A percentile compares a stretch with the other conserved stretches of the same genome.
Conservation (phyloP, 805 yeast genomes). For the Hanseniaspora lachancei region DNA sequence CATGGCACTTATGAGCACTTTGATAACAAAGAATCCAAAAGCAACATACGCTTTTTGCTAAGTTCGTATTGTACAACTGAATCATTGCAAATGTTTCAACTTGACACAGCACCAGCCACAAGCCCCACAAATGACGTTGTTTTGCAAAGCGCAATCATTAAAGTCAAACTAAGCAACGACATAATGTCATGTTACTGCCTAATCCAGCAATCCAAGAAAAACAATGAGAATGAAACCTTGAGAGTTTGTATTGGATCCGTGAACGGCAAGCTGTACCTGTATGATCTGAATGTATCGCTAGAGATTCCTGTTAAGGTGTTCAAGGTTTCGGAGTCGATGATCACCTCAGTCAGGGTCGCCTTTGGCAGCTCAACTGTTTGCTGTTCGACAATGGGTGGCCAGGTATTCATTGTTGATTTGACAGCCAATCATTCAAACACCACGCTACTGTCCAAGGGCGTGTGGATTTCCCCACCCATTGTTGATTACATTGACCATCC, state of each 20-base stretch:
- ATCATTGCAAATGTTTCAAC: neutral
- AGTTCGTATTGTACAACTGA: neutral
- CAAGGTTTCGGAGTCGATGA: neutral
- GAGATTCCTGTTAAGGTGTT: conserved; percentile 14
- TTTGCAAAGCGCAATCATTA: neutral
- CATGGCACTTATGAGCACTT: neutral
- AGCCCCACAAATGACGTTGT: neutral
- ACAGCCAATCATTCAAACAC: conserved; percentile 25
- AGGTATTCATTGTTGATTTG: conserved; percentile 27
- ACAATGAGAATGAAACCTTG: neutral
- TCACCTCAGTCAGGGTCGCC: conserved; percentile 29
- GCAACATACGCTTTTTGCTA: neutral
- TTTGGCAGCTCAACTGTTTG: conserved; percentile 26
- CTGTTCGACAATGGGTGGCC: conserved; percentile 33
- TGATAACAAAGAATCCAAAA: neutral
- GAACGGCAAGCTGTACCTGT: conserved; percentile 33
- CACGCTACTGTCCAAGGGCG: conserved; percentile 23
- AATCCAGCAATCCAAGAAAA: neutral
- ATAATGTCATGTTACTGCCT: neutral
- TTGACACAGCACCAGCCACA: neutral
- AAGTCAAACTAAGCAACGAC: neutral
- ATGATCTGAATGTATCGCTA: conserved; percentile 16
- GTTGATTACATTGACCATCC: conserved; percentile 24
- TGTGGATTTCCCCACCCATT: conserved; percentile 22
- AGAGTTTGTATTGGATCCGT: conserved; percentile 39